Percentiles rank a stretch among this genome's conserved stretches.
phyloP scores from a whole-genome alignment of 192 early-diverging fungal genomes.

The Chytriomyces hyalinus region DNA sequence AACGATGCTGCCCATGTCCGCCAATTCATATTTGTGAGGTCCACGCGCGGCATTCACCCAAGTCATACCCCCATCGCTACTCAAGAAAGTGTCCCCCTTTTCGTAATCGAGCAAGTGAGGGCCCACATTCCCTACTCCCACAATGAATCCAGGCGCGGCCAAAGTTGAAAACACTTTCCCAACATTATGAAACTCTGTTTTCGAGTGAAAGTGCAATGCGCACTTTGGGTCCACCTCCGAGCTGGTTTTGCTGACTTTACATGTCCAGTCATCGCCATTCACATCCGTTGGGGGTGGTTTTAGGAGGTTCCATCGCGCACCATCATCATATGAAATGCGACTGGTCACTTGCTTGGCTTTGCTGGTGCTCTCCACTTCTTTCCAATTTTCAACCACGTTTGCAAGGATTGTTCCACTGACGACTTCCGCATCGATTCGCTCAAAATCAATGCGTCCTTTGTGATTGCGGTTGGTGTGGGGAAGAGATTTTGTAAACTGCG shows the following conservation, averaged over 20 bases:
- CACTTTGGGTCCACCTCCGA: conserved; percentile 55
- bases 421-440: conserved; percentile 75
- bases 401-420: conserved; percentile 80
- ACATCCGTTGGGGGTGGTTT: conserved; percentile 64
- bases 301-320: conserved; percentile 75
- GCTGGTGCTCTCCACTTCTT: conserved; percentile 54
- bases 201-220: conserved; percentile 84
- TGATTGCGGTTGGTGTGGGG: conserved; percentile 80
- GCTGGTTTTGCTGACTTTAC: conserved; percentile 48
- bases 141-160: conserved; percentile 80
- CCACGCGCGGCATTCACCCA: conserved; percentile 73
- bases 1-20: conserved; percentile 79
- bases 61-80: conserved; percentile 79
- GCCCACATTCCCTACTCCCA: conserved; percentile 92
- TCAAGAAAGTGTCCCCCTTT: conserved; percentile 85
- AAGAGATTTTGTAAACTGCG: conserved; percentile 77
- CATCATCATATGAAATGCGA: conserved; percentile 87
- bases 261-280: conserved; percentile 62
- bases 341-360: conserved; percentile 67
- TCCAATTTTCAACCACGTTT: conserved; percentile 84
- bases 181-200: conserved; percentile 69
- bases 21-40: conserved; percentile 84
- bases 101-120: conserved; percentile 68
- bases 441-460: conserved; percentile 85
- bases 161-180: conserved; percentile 76